Evolutionary conservation across 2,329 filamentous ascomycete genomes (phyloP), one percentile per base, ranked within the genome.

Genomic region (Zarea fungicola): DNA sequence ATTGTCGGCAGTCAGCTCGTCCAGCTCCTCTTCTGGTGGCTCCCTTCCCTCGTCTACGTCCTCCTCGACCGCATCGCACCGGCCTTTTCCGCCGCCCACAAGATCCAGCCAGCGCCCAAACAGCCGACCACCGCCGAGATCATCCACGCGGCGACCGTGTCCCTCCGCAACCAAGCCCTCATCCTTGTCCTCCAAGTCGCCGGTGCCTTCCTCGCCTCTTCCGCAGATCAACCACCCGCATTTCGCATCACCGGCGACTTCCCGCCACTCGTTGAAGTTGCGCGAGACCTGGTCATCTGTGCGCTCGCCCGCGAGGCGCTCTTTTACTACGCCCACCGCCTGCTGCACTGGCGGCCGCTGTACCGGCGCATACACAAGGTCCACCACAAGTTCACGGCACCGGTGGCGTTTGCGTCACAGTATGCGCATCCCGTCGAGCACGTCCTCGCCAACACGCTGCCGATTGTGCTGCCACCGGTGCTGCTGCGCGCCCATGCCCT

Each of bases 361-460:
- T 81, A 81, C 63, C 60, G 60, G 10, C 61, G 61, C 26, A 70
- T 81, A 50, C 78, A 81, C 65, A 80, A 80, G 54, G 65, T 65
- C 19, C 78, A 82, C 56, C 78, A 81, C 62, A 64, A 64, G 21
- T 81, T 80, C 63, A 76, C 71, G 0, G 75, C 77, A 1, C 78
- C 77, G 0, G 71, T 82, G 3, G 72, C 75, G 0, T 65, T 81
- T 5, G 69, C 77, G 0, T 75, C 77, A 2, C 74, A 81, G 54
- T 81, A 78, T 54, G 76, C 76, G 0, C 77, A 80, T 54, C 77
- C 77, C 0, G 50, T 75, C n/a, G 78, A 81, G 60, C 76, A 80
- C 55, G 52, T 81, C 3, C 49, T 78, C 10, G 74, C 77, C 14
- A 80, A 80, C 53, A 66, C 70, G 6, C 58, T 80, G 21, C 78